Percentiles rank a stretch among this genome's conserved stretches.
Evolutionary conservation across 768 basidiomycete genomes (phyloP).

Genomic region (Xerocomellus dryophilus): DNA sequence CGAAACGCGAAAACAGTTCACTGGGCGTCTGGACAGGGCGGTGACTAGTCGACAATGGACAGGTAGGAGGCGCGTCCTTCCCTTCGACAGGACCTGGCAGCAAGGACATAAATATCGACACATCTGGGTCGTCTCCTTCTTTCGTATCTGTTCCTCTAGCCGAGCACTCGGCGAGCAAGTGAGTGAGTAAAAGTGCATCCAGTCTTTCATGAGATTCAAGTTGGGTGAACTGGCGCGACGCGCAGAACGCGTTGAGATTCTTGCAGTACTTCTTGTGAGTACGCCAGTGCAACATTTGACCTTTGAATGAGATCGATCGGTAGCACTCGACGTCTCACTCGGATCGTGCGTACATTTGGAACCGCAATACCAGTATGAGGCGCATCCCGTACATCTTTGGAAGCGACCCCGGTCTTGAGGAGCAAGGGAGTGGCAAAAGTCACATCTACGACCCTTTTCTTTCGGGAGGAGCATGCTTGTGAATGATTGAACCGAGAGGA

Average conservation of each 20-base stretch:
- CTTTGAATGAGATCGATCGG: constrained; percentile 35
- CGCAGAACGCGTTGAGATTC: constrained; percentile 42
- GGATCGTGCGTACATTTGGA: constrained; percentile 48
- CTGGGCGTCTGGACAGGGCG: constrained; percentile 21
- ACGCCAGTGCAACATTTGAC: constrained; percentile 69
- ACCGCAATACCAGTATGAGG: constrained; percentile 72
- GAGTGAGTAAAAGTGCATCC: constrained; percentile 64
- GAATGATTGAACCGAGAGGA: constrained; percentile 47
- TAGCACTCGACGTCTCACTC: constrained; percentile 1
- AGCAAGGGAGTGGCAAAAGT: constrained; percentile 50
- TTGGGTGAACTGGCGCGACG: constrained; percentile 45
- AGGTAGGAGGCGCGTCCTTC: constrained; percentile 30
- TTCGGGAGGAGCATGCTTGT: constrained; percentile 46
- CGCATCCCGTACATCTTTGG: constrained; percentile 63
- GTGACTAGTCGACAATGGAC: constrained; percentile 29
- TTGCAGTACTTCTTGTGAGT: constrained; percentile 71
- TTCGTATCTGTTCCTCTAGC: constrained; percentile 6
- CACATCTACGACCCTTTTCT: constrained; percentile 67
- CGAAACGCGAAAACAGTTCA: constrained; percentile 56
- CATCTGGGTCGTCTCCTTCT: constrained; percentile 21
- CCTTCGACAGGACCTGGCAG: constrained; percentile 40
- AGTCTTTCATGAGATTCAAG: constrained; percentile 53
- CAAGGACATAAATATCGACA: constrained; percentile 42
- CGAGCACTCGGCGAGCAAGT: constrained; percentile 47
- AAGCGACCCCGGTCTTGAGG: constrained; percentile 33